These are phyloP conservation scores for Pyrenochaeta sp. DNA, from an alignment of 2,329 filamentous ascomycete species.

Conservation along the genomic window DNA sequence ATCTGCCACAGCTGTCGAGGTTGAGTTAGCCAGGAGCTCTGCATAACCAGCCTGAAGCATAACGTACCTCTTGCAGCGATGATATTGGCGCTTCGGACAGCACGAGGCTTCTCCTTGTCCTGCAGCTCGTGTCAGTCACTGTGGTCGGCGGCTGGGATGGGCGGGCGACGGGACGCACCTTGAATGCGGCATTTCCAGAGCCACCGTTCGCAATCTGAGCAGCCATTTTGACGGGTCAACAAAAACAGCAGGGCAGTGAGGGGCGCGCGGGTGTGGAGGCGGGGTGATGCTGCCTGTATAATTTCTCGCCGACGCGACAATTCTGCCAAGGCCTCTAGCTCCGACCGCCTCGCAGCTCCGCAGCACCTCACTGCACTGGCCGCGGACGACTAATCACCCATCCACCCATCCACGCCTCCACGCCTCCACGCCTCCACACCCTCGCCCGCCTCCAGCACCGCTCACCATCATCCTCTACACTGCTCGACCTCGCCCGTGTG, in stretches of 20 bases:
- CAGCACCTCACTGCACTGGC: no score
- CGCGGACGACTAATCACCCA: no score
- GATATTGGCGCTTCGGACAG: slow-evolving; percentile 95
- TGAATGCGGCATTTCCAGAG: slow-evolving; percentile 71
- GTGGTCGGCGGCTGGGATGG: slow-evolving; percentile 28
- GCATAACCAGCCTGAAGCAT: slow-evolving; percentile 22
- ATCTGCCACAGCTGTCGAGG: slow-evolving; percentile 82
- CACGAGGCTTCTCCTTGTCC: slow-evolving; percentile 98
- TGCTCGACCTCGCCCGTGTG: slow-evolving; percentile 23
- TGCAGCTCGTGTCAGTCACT: slow-evolving; percentile 53
- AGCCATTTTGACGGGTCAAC: slow-evolving; percentile 37
- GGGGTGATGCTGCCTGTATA: slow-evolving; percentile 31
- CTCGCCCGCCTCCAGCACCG: no score
- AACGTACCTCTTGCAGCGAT: slow-evolving; percentile 87
- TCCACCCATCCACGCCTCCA: no score
- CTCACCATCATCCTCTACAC: no score
- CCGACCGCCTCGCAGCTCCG: slow-evolving; percentile 7
- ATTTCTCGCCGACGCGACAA: slow-evolving; percentile 34
- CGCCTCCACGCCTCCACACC: no score
- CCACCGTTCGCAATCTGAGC: slow-evolving; percentile 40
- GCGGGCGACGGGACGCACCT: slow-evolving; percentile 57
- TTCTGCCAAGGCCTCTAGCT: slow-evolving; percentile 23
- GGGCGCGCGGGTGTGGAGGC: slow-evolving; percentile 30
- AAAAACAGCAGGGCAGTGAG: slow-evolving; percentile 17
- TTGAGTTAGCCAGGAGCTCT: slow-evolving; percentile 27